These are phyloP conservation scores for Pilatotrama ljubarskyi DNA, from an alignment of 768 basidiomycete genomes.

Conservation along the genomic window DNA sequence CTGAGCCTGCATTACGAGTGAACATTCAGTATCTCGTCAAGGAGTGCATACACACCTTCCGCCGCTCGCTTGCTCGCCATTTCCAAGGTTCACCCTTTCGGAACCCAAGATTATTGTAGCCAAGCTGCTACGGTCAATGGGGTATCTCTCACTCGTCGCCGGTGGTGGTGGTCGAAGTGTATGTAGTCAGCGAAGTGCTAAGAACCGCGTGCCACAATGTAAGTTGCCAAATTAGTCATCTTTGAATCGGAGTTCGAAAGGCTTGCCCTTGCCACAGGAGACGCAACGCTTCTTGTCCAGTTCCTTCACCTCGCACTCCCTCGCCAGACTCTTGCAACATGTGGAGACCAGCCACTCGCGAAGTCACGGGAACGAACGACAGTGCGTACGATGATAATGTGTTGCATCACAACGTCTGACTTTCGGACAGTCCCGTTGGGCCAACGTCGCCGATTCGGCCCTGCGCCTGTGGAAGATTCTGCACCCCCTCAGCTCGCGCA, in stretches of 20 bases:
- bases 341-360: constrained; percentile 89
- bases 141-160: no score
- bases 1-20: constrained; percentile 12
- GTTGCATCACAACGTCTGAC: constrained; percentile 17
- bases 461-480: constrained; percentile 77
- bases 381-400: constrained; percentile 47
- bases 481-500: constrained; percentile 85
- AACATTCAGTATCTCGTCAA: neutral
- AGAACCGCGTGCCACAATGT: neutral
- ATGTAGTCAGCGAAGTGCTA: neutral
- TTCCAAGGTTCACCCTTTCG: no score
- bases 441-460: constrained; percentile 88
- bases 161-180: neutral
- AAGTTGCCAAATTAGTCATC: constrained; percentile 20
- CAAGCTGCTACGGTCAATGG: no score
- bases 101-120: no score
- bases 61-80: constrained; percentile 30
- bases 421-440: constrained; percentile 66
- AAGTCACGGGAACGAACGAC: constrained; percentile 92
- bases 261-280: constrained; percentile 8
- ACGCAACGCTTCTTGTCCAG: constrained; percentile 1
- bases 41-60: constrained; percentile 28
- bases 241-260: constrained; percentile 23
- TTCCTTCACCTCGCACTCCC: constrained; percentile 11
- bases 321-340: constrained; percentile 39